Evolutionary conservation across 169 alveolate species (phyloP), one percentile per base, ranked within the genome.

Genomic region (Sarcocystis neurona): DNA sequence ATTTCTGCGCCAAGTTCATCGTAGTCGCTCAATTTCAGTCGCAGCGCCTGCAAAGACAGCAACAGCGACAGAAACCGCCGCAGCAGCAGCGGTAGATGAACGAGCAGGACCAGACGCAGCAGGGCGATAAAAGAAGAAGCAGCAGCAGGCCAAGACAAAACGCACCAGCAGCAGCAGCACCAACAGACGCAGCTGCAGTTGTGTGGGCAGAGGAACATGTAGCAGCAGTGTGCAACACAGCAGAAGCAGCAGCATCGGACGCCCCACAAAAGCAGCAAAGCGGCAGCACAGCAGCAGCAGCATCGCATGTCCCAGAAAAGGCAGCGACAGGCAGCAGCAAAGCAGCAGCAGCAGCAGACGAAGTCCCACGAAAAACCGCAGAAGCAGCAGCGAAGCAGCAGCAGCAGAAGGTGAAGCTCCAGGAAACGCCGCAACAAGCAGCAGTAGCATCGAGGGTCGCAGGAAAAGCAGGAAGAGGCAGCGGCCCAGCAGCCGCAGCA

Each of bases 31-130:
- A 82, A 79, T 23, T 79, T 56, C 63, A 78, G 34, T 66, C 60
- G 88, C 66, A 82, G n/a, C 47, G 88, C 88, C 88, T 82, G 88
- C 88, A 46, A 43, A 53, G 30, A 20, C 10, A 10, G 63, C 20
- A 37, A 0, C n/a, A 4, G 53, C 50, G 2, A 1, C 4, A 20
- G 79, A 68, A 4, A 5, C 32, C 6, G n/a, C 15, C 20, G 12
- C 79, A n/a, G 34, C 20, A 20, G n/a, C 5, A 15, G 41, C 75
- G 41, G 12, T 63, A 12, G 10, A 27, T 30, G 39, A 30, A 8
- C 10, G 5, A 15, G 5, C 37, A 15, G n/a, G 37, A 23, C 10
- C 12, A 63, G 12, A 63, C 75, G 75, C 75, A 10, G 10, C 63
- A 10, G 30, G 63, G 10, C 63, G 63, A 20, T 12, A 12, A 10